Conservation (phyloP, 768 basidiomycete genomes). For the Russula dissimulans region DNA sequence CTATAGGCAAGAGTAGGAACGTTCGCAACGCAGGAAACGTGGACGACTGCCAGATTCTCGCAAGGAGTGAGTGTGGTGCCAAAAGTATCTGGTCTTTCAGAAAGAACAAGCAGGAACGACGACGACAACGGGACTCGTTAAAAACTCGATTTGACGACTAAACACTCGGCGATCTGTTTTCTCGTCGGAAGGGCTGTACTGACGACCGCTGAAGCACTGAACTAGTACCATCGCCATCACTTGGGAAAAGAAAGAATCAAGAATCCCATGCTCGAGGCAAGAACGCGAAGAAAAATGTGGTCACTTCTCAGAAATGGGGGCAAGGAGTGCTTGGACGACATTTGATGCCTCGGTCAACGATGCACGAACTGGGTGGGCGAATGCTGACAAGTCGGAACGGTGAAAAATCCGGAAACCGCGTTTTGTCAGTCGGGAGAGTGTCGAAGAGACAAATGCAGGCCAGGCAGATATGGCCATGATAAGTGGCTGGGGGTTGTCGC, state of each 20-base stretch:
- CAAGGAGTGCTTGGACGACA: neutral
- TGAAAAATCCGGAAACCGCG: conserved; percentile 5
- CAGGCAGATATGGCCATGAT: neutral
- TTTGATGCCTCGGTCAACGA: neutral
- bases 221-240: neutral
- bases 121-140: neutral
- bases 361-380: neutral
- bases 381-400: conserved; percentile 3
- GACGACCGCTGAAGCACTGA: neutral
- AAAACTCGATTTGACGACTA: neutral
- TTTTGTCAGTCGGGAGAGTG: neutral
- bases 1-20: neutral
- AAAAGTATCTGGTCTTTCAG: neutral
- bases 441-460: neutral
- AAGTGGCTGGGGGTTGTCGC: too few relatives aligned
- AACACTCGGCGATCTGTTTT: neutral
- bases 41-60: neutral
- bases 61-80: neutral
- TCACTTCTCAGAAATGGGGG: neutral
- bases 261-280: neutral
- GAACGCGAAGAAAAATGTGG: neutral
- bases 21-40: neutral
- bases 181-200: neutral
- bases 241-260: neutral
- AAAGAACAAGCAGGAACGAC: neutral